A percentile compares a stretch with the other conserved stretches of the same genome.
Evolutionary conservation across 2,329 filamentous ascomycete genomes (phyloP).

Genomic region (Cucurbitaria berberidis): DNA sequence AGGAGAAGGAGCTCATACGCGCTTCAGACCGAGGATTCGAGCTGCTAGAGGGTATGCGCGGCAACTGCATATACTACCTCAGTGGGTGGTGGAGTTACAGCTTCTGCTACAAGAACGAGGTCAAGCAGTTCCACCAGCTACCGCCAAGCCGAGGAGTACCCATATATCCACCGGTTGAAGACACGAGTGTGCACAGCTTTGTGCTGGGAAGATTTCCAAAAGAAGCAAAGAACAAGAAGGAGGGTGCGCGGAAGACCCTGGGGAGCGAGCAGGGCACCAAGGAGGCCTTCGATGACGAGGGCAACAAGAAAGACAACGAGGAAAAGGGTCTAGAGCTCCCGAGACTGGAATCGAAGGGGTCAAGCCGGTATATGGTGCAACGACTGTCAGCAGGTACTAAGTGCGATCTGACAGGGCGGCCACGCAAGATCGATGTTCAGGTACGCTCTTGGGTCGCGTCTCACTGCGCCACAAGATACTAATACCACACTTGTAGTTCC

Average conservation of each 20-base stretch:
- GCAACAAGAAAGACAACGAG: constrained; percentile 29
- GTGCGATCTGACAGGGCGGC: constrained; percentile 83
- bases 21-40: constrained; percentile 82
- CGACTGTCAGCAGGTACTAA: constrained; percentile 77
- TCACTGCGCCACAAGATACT: constrained; percentile 6
- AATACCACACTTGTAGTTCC: constrained; percentile 56
- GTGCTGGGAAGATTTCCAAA: constrained; percentile 69
- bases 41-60: constrained; percentile 77
- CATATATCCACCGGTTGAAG: constrained; percentile 74
- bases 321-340: constrained; percentile 52
- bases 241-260: constrained; percentile 37
- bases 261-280: constrained; percentile 40
- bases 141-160: constrained; percentile 71
- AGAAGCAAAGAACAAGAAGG: constrained; percentile 21
- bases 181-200: constrained; percentile 77
- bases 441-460: constrained; percentile 34
- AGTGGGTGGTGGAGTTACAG: constrained; percentile 96
- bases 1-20: constrained; percentile 78
- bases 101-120: constrained; percentile 87
- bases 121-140: constrained; percentile 89
- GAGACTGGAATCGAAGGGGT: constrained; percentile 79
- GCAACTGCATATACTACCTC: constrained; percentile 80
- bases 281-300: constrained; percentile 37
- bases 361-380: constrained; percentile 86
- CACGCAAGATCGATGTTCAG: constrained; percentile 84